A percentile compares a stretch with the other conserved stretches of the same genome.
These are phyloP conservation scores for Candida broadrunensis DNA, from an alignment of 805 yeast genomes.

Conservation along the genomic window DNA sequence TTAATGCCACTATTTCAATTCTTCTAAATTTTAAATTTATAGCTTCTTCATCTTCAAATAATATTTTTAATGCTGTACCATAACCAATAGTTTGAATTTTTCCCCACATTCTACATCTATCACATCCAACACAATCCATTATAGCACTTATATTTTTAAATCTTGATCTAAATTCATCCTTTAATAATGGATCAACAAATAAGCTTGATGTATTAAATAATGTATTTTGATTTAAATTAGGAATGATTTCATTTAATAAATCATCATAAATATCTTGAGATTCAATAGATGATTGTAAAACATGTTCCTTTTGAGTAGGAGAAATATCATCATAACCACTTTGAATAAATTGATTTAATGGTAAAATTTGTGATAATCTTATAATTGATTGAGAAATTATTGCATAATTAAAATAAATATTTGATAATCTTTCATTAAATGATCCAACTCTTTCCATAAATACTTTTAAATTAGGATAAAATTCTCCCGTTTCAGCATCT, in stretches of 20 bases:
- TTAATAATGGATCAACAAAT: conserved; percentile 52
- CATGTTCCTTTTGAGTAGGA: conserved; percentile 7
- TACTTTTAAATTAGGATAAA: conserved; percentile 78
- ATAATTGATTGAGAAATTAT: conserved; percentile 77
- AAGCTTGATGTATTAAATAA: conserved; percentile 47
- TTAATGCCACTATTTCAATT: conserved; percentile 83
- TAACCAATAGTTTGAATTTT: conserved; percentile 96
- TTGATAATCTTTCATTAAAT: conserved; percentile 83
- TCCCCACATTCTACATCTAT: conserved; percentile 97
- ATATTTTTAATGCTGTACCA: conserved; percentile 90
- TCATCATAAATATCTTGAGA: conserved; percentile 20
- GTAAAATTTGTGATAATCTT: conserved; percentile 42
- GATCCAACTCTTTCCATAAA: conserved; percentile 90
- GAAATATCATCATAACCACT: conserved; percentile 18
- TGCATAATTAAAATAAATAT: conserved; percentile 90
- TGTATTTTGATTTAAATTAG: conserved; percentile 36
- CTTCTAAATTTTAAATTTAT: conserved; percentile 59
- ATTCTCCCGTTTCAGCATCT: conserved; percentile 61
- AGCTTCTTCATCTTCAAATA: conserved; percentile 70
- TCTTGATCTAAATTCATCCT: conserved; percentile 80
- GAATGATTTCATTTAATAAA: conserved; percentile 29
- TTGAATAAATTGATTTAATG: conserved; percentile 23
- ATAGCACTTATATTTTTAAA: conserved; percentile 87
- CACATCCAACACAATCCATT: conserved; percentile 99
- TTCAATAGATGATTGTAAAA: conserved; percentile 38